Percentiles rank a stretch among this genome's conserved stretches.
Evolutionary conservation across 352 stramenopile genomes (phyloP).

Genomic region (Pythium periplocum): DNA sequence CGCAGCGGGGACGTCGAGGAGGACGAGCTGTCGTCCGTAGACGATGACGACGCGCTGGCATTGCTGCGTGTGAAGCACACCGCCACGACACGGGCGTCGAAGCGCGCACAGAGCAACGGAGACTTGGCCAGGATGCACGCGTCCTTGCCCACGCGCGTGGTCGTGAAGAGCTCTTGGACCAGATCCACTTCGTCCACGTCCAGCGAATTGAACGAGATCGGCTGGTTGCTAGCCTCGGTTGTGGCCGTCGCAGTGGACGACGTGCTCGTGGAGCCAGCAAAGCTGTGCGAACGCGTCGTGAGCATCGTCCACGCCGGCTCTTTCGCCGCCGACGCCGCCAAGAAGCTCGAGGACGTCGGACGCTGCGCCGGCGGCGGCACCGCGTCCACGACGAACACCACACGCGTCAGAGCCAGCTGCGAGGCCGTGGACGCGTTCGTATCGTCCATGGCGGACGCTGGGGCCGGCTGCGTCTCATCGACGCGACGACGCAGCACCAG

Average conservation of each 20-base stretch:
- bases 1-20: constrained; percentile 28
- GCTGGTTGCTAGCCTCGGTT: constrained; percentile 3
- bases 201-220: constrained; percentile 13
- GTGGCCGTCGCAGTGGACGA: background rate
- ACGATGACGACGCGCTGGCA: background rate
- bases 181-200: constrained; percentile 66
- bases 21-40: background rate
- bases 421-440: background rate
- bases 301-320: constrained; percentile 25
- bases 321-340: constrained; percentile 3
- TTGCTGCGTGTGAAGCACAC: constrained; percentile 48
- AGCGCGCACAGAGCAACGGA: constrained; percentile 64
- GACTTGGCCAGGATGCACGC: constrained; percentile 55
- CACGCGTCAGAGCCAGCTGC: constrained; percentile 24
- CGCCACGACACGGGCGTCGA: constrained; percentile 62
- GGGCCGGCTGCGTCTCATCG: too few relatives aligned
- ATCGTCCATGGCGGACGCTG: background rate
- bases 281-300: constrained; percentile 20
- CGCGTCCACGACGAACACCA: constrained; percentile 75
- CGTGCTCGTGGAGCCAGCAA: constrained; percentile 7
- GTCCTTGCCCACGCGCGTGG: constrained; percentile 46
- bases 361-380: constrained; percentile 35
- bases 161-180: constrained; percentile 65
- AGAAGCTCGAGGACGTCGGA: constrained; percentile 6
- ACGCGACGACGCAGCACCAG: constrained; percentile 41